Conservation (phyloP, 2,329 filamentous ascomycete genomes). For the Fusarium oxysporum region DNA sequence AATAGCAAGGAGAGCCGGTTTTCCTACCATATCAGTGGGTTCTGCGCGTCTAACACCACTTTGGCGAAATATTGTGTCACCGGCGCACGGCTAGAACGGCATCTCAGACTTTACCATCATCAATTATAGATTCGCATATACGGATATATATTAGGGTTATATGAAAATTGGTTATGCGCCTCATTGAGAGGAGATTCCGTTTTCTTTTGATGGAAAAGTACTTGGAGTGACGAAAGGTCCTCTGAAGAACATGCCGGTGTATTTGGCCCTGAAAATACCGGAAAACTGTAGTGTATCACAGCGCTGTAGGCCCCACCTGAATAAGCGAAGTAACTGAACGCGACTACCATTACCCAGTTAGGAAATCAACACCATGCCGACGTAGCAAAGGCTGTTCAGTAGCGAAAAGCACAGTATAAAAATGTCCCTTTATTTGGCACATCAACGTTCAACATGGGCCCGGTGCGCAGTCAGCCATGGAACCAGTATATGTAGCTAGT, state of each 20-base stretch:
- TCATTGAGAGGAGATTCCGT: accelerated
- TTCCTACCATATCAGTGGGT: not conserved
- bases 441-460: accelerated
- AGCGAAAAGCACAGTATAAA: accelerated
- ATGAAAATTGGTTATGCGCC: accelerated
- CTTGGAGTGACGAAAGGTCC: not conserved
- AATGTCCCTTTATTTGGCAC: not conserved
- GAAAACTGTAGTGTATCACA: not conserved
- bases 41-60: not conserved
- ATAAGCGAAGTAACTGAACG: not conserved
- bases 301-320: not conserved
- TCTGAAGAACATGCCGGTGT: not conserved
- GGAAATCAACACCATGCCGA: not conserved
- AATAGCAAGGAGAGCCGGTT: not conserved
- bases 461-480: not conserved
- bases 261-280: not conserved
- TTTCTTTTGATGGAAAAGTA: too few species aligned
- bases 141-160: not conserved
- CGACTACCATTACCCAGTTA: not conserved
- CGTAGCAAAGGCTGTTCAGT: not conserved
- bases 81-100: not conserved
- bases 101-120: not conserved
- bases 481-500: not conserved
- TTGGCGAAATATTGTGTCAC: not conserved
- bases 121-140: not conserved